Evolutionary conservation across 768 basidiomycete species (phyloP).

Genomic region (Leccinum imitatum): DNA sequence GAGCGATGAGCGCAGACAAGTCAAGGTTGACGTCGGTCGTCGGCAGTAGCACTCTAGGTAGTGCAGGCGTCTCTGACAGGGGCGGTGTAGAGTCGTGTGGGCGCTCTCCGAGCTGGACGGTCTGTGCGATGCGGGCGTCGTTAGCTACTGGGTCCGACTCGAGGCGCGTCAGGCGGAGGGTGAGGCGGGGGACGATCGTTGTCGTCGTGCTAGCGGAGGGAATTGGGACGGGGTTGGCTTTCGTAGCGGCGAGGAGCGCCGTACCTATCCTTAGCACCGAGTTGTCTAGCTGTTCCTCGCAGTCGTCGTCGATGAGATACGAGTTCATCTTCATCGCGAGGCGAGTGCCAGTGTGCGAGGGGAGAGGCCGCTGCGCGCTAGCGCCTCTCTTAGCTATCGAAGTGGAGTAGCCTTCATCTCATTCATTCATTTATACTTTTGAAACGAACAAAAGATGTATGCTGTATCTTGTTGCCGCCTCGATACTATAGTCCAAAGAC

Average conservation of each 20-base stretch:
- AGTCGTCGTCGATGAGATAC: slow-evolving; percentile 49
- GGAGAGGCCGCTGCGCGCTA: no score
- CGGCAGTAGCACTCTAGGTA: slow-evolving; percentile 37
- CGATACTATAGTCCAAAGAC: no score
- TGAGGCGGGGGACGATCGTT: slow-evolving; percentile 30
- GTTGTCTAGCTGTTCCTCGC: slow-evolving; percentile 58
- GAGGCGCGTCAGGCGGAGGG: slow-evolving; percentile 70
- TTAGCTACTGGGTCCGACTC: slow-evolving; percentile 36
- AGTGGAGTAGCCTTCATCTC: no score
- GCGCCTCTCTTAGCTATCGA: no score
- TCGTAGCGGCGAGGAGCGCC: slow-evolving; percentile 63
- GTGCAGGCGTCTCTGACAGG: not conserved
- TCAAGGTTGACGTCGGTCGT: slow-evolving; percentile 75
- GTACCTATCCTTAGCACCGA: slow-evolving; percentile 71
- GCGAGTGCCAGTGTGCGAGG: no score
- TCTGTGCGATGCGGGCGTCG: slow-evolving; percentile 47
- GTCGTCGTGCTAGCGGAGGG: not conserved
- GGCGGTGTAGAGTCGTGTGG: slow-evolving; percentile 15
- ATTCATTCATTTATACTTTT: no score
- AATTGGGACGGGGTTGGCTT: slow-evolving; percentile 48
- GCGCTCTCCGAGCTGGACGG: slow-evolving; percentile 67
- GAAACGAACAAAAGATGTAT: no score
- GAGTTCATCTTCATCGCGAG: slow-evolving; percentile 73
- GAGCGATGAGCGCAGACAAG: slow-evolving; percentile 82
- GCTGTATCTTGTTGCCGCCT: no score